Evolutionary conservation across 768 basidiomycete species (phyloP).

Genomic region (Kwoniella bestiolae): DNA sequence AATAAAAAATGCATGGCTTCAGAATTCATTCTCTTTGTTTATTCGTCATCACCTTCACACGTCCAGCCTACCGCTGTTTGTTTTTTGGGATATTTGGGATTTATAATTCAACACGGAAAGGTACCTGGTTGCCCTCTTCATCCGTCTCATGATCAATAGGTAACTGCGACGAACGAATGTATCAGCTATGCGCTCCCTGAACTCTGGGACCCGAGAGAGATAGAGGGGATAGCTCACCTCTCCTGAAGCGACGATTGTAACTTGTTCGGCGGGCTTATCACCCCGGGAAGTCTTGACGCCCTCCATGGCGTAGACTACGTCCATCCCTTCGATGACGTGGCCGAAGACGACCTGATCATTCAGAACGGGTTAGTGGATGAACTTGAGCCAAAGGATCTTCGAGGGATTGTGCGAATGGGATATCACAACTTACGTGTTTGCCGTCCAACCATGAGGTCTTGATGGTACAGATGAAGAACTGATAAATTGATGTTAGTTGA

Average conservation of each 20-base stretch:
- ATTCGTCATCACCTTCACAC: neutral
- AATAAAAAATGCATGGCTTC: slow-evolving; percentile 26
- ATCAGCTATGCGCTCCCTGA: too few species aligned
- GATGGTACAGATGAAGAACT: slow-evolving; percentile 95
- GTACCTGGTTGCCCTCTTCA: slow-evolving; percentile 81
- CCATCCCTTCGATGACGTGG: slow-evolving; percentile 88
- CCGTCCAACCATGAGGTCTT: slow-evolving; percentile 88
- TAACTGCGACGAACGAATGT: slow-evolving; percentile 22
- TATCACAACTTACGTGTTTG: slow-evolving; percentile 68
- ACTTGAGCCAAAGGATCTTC: neutral
- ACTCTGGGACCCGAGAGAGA: too few species aligned
- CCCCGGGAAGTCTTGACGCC: slow-evolving; percentile 69
- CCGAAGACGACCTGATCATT: slow-evolving; percentile 81
- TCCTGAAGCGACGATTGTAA: slow-evolving; percentile 81
- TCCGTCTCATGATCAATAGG: slow-evolving; percentile 62
- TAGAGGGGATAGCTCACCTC: slow-evolving; percentile 67
- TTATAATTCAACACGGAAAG: slow-evolving; percentile 92
- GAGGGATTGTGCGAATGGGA: slow-evolving; percentile 12
- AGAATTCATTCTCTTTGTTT: slow-evolving; percentile 19
- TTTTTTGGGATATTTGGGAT: neutral
- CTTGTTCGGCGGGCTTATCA: slow-evolving; percentile 76
- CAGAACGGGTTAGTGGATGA: slow-evolving; percentile 30
- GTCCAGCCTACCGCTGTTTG: slow-evolving; percentile 11
- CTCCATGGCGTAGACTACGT: slow-evolving; percentile 75
- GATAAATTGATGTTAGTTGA: slow-evolving; percentile 52